Percentiles rank a stretch among this genome's conserved stretches.
Evolutionary conservation across 2,329 filamentous ascomycete species (phyloP).

Genomic region (Botrytis porri): DNA sequence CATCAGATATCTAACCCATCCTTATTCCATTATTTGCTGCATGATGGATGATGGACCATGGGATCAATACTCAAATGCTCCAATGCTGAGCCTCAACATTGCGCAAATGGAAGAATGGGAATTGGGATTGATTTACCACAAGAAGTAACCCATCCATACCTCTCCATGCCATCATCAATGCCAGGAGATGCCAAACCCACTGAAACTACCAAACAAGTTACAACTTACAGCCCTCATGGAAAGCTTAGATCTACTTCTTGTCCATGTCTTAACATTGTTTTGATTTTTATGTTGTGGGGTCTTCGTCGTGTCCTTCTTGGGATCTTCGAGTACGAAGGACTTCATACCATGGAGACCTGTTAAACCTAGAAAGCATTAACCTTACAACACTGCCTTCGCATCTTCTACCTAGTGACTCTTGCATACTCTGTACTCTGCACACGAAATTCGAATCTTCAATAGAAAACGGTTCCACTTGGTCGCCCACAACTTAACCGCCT

Average conservation of each 20-base stretch:
- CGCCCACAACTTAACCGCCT: background rate
- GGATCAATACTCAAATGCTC: background rate
- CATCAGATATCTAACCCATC: background rate
- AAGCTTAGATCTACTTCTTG: slow-evolving; percentile 8
- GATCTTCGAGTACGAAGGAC: background rate
- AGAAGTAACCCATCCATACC: background rate
- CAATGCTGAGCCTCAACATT: slow-evolving; percentile 8
- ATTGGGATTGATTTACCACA: background rate
- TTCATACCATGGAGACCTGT: background rate
- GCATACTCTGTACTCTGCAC: background rate
- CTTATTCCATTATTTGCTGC: background rate
- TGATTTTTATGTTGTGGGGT: background rate
- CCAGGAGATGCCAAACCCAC: background rate
- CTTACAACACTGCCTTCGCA: slow-evolving; percentile 10
- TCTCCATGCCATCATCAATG: background rate
- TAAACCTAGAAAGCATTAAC: background rate
- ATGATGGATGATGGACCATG: background rate
- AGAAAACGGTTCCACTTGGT: slow-evolving; percentile 8
- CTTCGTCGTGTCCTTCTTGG: slow-evolving; percentile 1
- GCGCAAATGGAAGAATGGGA: background rate
- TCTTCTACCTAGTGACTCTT: slow-evolving; percentile 9
- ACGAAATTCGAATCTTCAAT: background rate
- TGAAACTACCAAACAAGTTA: background rate
- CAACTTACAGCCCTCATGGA: background rate
- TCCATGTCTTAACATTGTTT: slow-evolving; percentile 10